Percentiles rank a stretch among this genome's conserved stretches.
Conservation (phyloP, 2,329 filamentous ascomycete genomes). For the Zasmidium angulare region DNA sequence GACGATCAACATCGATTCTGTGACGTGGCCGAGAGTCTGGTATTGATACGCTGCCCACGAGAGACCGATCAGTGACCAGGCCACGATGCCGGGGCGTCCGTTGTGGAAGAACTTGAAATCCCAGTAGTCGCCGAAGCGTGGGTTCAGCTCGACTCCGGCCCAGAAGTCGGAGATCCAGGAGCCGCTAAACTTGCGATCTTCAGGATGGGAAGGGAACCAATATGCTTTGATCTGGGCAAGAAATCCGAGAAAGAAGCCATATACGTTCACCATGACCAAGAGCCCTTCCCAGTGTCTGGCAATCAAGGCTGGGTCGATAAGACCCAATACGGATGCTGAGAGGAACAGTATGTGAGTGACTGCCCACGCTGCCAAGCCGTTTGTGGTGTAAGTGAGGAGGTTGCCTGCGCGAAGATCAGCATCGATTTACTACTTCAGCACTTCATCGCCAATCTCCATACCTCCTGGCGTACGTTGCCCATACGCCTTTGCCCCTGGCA, state of each 20-base stretch:
- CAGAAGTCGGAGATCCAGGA: conserved; percentile 22
- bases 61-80: conserved; percentile 24
- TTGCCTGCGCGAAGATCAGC: conserved; percentile 3
- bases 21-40: conserved; percentile 17
- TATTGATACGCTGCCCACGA: conserved; percentile 23
- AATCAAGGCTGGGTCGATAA: conserved; percentile 15
- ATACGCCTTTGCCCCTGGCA: conserved; percentile 8
- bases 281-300: conserved; percentile 22
- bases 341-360: conserved; percentile 17
- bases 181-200: conserved; percentile 21
- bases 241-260: conserved; percentile 16
- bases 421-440: not conserved
- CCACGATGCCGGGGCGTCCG: conserved; percentile 16
- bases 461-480: conserved; percentile 13
- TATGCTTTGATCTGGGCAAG: conserved; percentile 19
- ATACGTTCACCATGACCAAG: conserved; percentile 17
- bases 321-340: conserved; percentile 9
- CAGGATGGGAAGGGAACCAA: conserved; percentile 14
- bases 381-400: conserved; percentile 6
- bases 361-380: conserved; percentile 18
- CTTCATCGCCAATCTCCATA: not conserved
- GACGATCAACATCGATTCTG: conserved; percentile 19
- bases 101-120: conserved; percentile 23
- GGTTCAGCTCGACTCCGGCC: conserved; percentile 21
- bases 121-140: conserved; percentile 15